Conservation (phyloP, 768 basidiomycete species). For the Chalciporus sphaerocephalus region DNA sequence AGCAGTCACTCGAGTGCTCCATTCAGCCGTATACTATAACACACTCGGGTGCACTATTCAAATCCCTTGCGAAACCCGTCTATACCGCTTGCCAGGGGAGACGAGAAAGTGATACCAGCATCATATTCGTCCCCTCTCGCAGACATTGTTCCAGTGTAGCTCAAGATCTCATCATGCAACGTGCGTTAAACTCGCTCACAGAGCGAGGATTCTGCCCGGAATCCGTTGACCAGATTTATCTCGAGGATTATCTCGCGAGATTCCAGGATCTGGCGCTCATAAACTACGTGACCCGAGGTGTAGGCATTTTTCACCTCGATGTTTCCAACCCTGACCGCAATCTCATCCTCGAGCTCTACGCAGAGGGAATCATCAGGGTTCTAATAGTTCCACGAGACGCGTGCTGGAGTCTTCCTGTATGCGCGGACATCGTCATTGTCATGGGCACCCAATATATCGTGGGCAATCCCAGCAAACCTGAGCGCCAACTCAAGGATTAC, state of each 20-base stretch:
- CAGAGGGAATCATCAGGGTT: slow-evolving; percentile 73
- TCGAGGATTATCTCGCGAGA: slow-evolving; percentile 56
- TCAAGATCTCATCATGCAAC: slow-evolving; percentile 82
- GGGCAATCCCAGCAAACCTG: slow-evolving; percentile 40
- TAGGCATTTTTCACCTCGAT: slow-evolving; percentile 83
- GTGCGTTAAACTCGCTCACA: slow-evolving; percentile 69
- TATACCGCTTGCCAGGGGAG: slow-evolving; percentile 64
- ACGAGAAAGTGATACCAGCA: slow-evolving; percentile 44
- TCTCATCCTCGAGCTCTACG: slow-evolving; percentile 76
- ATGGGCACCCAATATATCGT: slow-evolving; percentile 89
- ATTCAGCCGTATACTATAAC: slow-evolving; percentile 81
- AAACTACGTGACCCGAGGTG: slow-evolving; percentile 78
- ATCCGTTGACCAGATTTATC: slow-evolving; percentile 43
- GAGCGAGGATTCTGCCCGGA: slow-evolving; percentile 63
- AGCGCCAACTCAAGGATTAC: slow-evolving; percentile 78
- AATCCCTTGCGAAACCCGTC: slow-evolving; percentile 87
- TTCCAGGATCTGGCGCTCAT: slow-evolving; percentile 59
- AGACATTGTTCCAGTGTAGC: slow-evolving; percentile 71
- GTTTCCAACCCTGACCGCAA: slow-evolving; percentile 62
- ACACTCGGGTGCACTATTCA: slow-evolving; percentile 82
- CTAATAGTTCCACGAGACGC: slow-evolving; percentile 78
- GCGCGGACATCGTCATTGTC: slow-evolving; percentile 75
- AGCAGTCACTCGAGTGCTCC: slow-evolving; percentile 65
- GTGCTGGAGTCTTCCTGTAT: slow-evolving; percentile 87
- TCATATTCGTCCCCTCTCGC: slow-evolving; percentile 88